phyloP scores from a whole-genome alignment of 1,139 yeast species.

The Blastobotrys aristatus region DNA sequence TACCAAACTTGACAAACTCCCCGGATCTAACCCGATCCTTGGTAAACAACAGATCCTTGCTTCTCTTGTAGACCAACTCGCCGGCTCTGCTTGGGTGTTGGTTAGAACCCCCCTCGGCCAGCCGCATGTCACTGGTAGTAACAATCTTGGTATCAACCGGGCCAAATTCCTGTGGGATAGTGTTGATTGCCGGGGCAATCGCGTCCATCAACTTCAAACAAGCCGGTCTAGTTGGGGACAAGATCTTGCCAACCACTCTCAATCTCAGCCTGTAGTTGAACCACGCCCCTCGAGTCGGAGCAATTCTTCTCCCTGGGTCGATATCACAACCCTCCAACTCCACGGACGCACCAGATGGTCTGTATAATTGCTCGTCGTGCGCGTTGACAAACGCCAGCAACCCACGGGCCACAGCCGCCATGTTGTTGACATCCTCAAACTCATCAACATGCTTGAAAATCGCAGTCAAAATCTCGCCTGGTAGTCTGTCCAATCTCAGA shows the following conservation, averaged over 20 bases:
- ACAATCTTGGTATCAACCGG: not conserved
- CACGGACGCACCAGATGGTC: not conserved
- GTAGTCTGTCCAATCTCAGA: not conserved
- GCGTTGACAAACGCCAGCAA: not conserved
- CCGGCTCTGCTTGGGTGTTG: not conserved
- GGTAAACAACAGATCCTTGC: not conserved
- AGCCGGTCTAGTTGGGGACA: not conserved
- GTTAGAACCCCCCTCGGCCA: too few species aligned
- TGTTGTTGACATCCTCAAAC: not conserved
- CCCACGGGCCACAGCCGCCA: not conserved
- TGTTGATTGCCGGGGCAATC: not conserved
- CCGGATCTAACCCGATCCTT: not conserved
- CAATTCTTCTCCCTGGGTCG: not conserved
- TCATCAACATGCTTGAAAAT: not conserved
- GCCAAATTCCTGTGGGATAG: not conserved
- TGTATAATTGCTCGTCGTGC: not conserved
- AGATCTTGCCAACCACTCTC: not conserved
- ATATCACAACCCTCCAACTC: not conserved
- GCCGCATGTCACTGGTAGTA: not conserved
- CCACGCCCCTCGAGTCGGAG: not conserved
- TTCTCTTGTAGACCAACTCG: not conserved
- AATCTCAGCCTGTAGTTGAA: not conserved
- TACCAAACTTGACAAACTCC: not conserved
- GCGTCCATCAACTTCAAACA: not conserved
- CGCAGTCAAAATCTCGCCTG: not conserved